phyloP scores from a whole-genome alignment of 345 rosid genomes.

The Sonneratia caseolaris region DNA sequence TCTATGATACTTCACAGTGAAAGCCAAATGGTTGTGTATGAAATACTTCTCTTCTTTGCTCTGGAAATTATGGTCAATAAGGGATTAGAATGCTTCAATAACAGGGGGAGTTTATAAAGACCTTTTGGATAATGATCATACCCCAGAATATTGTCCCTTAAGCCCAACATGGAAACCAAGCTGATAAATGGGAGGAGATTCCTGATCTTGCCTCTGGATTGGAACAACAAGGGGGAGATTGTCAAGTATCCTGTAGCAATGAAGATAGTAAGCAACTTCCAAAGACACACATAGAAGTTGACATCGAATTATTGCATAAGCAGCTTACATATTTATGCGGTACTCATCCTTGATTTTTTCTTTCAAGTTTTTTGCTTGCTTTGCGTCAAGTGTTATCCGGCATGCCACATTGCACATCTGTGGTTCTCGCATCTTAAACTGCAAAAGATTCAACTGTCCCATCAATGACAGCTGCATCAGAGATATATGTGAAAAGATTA shows the following conservation, averaged over 20 bases:
- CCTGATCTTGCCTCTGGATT: slow-evolving; percentile 57
- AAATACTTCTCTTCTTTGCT: slow-evolving; percentile 80
- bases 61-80: slow-evolving; percentile 27
- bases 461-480: slow-evolving; percentile 11
- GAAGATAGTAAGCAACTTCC: slow-evolving; percentile 14
- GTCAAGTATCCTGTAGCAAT: slow-evolving; percentile 80
- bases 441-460: slow-evolving; percentile 15
- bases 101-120: slow-evolving; percentile 3
- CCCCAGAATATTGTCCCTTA: slow-evolving; percentile 87
- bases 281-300: background rate
- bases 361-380: slow-evolving; percentile 53
- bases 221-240: slow-evolving; percentile 94
- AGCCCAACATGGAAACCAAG: slow-evolving; percentile 88
- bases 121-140: slow-evolving; percentile 22
- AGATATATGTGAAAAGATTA: background rate
- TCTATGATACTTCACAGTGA: slow-evolving; percentile 77
- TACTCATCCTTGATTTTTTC: slow-evolving; percentile 92
- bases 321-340: slow-evolving; percentile 73
- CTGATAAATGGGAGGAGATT: slow-evolving; percentile 56
- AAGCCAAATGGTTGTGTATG: slow-evolving; percentile 82
- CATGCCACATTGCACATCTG: slow-evolving; percentile 65
- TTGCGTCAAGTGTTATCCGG: slow-evolving; percentile 44
- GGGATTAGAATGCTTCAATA: background rate
- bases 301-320: slow-evolving; percentile 3
- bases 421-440: slow-evolving; percentile 91